Evolutionary conservation across 441 rosid species (phyloP).

Genomic region (Erysimum cheiri): DNA sequence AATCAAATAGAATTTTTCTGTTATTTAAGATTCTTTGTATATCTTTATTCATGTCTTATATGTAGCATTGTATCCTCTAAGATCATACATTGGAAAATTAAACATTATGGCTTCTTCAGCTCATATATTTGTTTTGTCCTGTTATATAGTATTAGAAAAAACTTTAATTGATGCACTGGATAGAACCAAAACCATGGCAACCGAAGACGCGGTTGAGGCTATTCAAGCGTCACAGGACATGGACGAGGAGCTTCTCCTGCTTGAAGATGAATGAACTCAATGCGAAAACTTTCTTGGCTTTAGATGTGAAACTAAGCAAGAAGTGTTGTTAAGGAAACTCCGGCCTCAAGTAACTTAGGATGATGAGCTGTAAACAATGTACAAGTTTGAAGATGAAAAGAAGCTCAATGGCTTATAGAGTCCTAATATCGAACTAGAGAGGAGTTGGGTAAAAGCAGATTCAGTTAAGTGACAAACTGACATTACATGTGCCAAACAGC

Average conservation of each 20-base stretch:
- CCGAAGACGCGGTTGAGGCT: constrained; percentile 67
- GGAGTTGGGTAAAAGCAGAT: constrained; percentile 7
- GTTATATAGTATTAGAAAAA: too few species aligned
- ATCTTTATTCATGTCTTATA: constrained; percentile 6
- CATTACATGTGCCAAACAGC: constrained; percentile 4
- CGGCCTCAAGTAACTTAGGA: neutral
- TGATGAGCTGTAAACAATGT: neutral
- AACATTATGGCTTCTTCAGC: constrained; percentile 10
- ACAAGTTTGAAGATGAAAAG: neutral
- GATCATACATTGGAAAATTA: neutral
- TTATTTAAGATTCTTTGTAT: constrained; percentile 21
- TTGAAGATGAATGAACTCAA: constrained; percentile 69
- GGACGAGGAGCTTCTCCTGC: constrained; percentile 81
- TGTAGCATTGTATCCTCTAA: neutral
- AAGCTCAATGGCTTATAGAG: constrained; percentile 3
- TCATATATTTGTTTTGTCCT: neutral
- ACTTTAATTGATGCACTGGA: too few species aligned
- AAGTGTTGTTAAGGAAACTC: constrained; percentile 80
- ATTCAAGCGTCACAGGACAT: constrained; percentile 75
- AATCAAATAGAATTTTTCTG: neutral
- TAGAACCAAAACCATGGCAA: constrained; percentile 43
- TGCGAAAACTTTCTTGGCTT: constrained; percentile 79
- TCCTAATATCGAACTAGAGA: neutral
- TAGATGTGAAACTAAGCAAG: constrained; percentile 72
- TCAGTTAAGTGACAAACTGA: neutral